Percentiles rank a stretch among this genome's conserved stretches.
phyloP scores from a whole-genome alignment of 1,284 basidiomycete genomes.

The Ceratobasidium sp. region DNA sequence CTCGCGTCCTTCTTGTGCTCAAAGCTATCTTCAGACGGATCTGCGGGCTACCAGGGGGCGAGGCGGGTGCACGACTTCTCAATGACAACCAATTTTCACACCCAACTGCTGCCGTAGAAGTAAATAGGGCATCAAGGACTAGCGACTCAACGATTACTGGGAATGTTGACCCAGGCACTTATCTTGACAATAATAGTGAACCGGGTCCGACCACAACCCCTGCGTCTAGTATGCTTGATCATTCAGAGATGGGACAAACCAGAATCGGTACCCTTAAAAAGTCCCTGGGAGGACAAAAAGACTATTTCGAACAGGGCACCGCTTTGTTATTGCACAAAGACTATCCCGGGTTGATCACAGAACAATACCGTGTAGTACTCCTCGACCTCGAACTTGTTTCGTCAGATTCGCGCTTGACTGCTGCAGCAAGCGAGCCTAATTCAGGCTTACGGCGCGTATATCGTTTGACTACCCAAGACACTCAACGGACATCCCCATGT shows the following conservation, averaged over 20 bases:
- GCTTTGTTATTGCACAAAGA: not conserved
- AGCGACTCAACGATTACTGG: not conserved
- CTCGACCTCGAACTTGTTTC: not conserved
- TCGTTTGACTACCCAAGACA: not conserved
- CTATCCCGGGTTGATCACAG: not conserved
- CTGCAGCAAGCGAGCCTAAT: not conserved
- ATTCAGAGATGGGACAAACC: not conserved
- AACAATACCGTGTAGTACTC: not conserved
- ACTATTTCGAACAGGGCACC: not conserved
- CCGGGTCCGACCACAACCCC: not conserved
- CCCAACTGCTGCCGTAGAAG: not conserved
- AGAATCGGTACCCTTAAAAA: not conserved
- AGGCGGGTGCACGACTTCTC: not conserved
- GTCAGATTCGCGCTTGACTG: not conserved
- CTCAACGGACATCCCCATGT: not conserved
- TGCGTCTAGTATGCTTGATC: not conserved
- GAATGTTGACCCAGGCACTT: not conserved
- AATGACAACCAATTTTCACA: not conserved
- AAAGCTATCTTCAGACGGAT: not conserved
- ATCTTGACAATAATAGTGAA: not conserved
- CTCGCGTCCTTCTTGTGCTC: not conserved
- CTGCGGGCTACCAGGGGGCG: not conserved
- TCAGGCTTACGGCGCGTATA: not conserved
- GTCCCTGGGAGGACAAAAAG: not conserved
- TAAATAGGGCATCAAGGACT: not conserved